Base-by-base conservation (phyloP, 331 rosid genomes). In the Quercus phellos region DNA sequence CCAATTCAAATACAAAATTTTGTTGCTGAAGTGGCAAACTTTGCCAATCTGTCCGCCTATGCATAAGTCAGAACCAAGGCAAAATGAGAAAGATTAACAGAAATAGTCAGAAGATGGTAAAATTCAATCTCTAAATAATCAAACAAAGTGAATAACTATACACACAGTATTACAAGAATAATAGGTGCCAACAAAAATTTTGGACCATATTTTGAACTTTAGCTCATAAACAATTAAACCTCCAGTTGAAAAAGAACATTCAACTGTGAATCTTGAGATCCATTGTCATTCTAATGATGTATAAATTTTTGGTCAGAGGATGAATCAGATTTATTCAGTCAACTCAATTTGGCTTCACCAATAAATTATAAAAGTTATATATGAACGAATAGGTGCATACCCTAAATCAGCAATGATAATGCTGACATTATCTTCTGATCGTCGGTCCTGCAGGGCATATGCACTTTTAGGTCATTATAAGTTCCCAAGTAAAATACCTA, bases 351-450 rank as follows among this genome's bases (percentile, higher is more conserved):
- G 38, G 68, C 35, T 29, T 61, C 51, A 79, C 58, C 46, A 69
- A 55, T 21, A 51, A 29, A 68, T 19, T 17, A 55, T 42, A 43
- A 12, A 72, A 32, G 64, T 69, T 58, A 72, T 34, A 53, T 69
- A 58, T 17, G 16, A 34, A 74, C 51, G 58, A 42, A 55, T 51
- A 79, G 32, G 26, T 10, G 26, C 90, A 53, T 88, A 95, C 99
- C 98, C 94, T 26, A 95, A 85, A 85, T 95, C 99, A 4, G 97
- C 99, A 78, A 95, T 88, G 77, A 91, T 82, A 63, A 91, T 91
- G 89, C 98, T 95, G 83, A 95, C 83, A 77, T 95, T 95, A 81
- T 93, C 99, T 87, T 95, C 96, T 34, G 99, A 87, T 59, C 87
- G 84, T 5, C 75, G 89, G 72, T 93, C 93, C 99, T 95, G 84